Evolutionary conservation across 2,329 filamentous ascomycete species (phyloP), one percentile per base, ranked within the genome.

Genomic region (Trichoderma harzianum): DNA sequence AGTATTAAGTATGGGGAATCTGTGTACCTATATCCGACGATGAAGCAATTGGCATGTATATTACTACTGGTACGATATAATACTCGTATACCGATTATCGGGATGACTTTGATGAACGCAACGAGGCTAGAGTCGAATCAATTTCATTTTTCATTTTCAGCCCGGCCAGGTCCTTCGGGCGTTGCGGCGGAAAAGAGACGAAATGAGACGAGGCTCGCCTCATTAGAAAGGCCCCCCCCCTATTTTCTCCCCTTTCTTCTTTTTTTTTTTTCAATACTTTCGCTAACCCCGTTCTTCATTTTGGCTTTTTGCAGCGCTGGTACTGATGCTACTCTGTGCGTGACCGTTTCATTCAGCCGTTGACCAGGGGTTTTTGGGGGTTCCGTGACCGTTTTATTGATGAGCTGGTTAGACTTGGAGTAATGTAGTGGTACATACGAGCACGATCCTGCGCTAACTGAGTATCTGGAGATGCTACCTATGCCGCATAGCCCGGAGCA

Each of bases 61-160:
- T 60, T 68, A 68, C 24, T 32, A 67, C 64, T 16, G 34, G 64
- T 43, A 67, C 53, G 53, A 58, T 57, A 43, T 21, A 1, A 47
- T 11, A 51, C 43, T 51, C 43, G 43, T 68, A 69, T 62, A 62
- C 36, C 39, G 30, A 60, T 7, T 8, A 62, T 69, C 39, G 36
- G 61, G n/a, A 69, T 69, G 66, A 69, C 28, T 62, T 62, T 62
- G 66, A 69, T 43, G 65, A 61, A 58, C 51, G 18, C 34, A 28
- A 14, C 18, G 32, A 32, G 39, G 28, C 11, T 30, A 58, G 28
- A 51, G 57, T 39, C 28, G 30, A 66, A n/a, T 66, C 62, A 65
- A 65, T 53, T 47, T 32, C 39, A 47, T n/a, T 47, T 47, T 47
- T 47, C 43, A 47, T n/a, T 47, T 47, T 47, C 43, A 47, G 39